A percentile compares a stretch with the other conserved stretches of the same genome.
Evolutionary conservation across 1,284 basidiomycete species (phyloP).

Genomic region (Stygiomarasmius scandens): DNA sequence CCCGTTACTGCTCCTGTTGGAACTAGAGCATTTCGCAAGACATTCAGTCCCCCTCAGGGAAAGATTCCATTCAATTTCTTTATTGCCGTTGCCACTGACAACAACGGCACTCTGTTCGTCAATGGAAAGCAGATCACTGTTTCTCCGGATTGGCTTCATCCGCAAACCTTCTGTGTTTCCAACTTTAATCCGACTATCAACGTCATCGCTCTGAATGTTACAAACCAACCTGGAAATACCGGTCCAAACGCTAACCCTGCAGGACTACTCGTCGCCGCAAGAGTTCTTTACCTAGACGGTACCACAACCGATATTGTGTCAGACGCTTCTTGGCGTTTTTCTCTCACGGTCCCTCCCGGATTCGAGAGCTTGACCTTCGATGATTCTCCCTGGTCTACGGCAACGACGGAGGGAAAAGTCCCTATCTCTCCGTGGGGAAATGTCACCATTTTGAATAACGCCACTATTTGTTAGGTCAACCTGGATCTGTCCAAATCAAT

Average conservation of each 20-base stretch:
- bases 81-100: slow-evolving; percentile 13
- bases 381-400: slow-evolving; percentile 25
- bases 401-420: slow-evolving; percentile 22
- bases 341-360: slow-evolving; percentile 16
- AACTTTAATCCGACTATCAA: slow-evolving; percentile 15
- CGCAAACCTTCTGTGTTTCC: slow-evolving; percentile 18
- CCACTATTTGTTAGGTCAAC: no score
- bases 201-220: slow-evolving; percentile 19
- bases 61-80: slow-evolving; percentile 25
- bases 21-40: slow-evolving; percentile 28
- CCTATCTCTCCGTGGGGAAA: slow-evolving; percentile 28
- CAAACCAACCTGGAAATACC: not conserved
- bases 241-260: slow-evolving; percentile 18
- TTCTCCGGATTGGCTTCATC: not conserved
- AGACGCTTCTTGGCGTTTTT: slow-evolving; percentile 21
- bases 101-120: slow-evolving; percentile 18
- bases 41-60: slow-evolving; percentile 23
- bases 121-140: slow-evolving; percentile 17
- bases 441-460: no score
- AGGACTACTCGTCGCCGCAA: slow-evolving; percentile 18
- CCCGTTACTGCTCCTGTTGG: slow-evolving; percentile 29
- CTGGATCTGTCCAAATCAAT: no score
- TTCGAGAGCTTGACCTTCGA: slow-evolving; percentile 26
- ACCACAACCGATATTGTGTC: slow-evolving; percentile 18
- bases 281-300: slow-evolving; percentile 22